Conservation (phyloP, 192 early-diverging fungal genomes). For the Fimicolochytrium jonesii region DNA sequence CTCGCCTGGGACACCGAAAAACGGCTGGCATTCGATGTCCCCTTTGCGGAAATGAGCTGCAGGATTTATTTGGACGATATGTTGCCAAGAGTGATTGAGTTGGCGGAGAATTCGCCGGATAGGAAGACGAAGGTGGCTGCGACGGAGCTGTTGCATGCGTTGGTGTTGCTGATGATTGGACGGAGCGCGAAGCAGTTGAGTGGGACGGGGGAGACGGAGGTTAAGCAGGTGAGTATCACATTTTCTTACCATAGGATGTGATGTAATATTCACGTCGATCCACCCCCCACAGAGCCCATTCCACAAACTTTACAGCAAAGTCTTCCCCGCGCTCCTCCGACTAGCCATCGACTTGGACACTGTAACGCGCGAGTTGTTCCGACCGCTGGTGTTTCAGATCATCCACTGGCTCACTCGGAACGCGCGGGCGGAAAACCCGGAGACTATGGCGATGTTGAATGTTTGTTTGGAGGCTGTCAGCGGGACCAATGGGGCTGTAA, state of each 20-base stretch:
- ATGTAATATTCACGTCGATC: too few relatives aligned
- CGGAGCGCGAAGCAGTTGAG: constrained; percentile 31
- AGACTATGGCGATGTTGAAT: constrained; percentile 67
- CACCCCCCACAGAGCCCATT: constrained; percentile 47
- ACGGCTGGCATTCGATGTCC: constrained; percentile 53
- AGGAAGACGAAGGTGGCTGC: constrained; percentile 71
- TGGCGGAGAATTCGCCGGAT: constrained; percentile 70
- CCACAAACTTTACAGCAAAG: constrained; percentile 54
- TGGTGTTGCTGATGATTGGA: constrained; percentile 73
- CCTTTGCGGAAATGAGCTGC: constrained; percentile 63
- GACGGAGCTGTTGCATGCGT: constrained; percentile 67
- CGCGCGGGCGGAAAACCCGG: constrained; percentile 69
- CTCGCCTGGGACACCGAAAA: constrained; percentile 70
- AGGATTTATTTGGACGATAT: constrained; percentile 68
- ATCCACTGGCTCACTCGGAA: constrained; percentile 82
- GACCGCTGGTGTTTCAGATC: constrained; percentile 58
- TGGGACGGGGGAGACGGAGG: neutral
- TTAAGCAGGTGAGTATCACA: neutral
- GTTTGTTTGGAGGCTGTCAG: constrained; percentile 61
- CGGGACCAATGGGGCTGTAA: constrained; percentile 31
- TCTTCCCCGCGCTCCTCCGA: constrained; percentile 69
- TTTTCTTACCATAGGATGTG: neutral
- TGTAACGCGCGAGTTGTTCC: constrained; percentile 65
- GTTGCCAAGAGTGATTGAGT: constrained; percentile 66
- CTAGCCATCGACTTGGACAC: constrained; percentile 69